These are phyloP conservation scores for Erythrophleum ivorense DNA, from an alignment of 331 rosid species.

Conservation along the genomic window DNA sequence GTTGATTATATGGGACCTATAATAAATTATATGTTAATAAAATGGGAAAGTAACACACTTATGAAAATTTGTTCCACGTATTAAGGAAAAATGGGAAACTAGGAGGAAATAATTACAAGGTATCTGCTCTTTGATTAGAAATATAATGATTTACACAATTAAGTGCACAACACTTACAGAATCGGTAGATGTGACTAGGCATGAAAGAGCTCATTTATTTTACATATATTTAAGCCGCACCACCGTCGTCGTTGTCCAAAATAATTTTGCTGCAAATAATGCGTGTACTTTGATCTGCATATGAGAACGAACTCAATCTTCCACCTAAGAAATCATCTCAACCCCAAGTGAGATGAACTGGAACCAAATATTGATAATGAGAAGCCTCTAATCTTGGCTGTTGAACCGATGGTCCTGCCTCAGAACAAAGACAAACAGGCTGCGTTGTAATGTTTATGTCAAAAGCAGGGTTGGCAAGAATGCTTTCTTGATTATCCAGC, in stretches of 20 bases:
- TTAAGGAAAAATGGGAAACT: neutral
- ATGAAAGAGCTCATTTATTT: constrained; percentile 34
- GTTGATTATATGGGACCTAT: neutral
- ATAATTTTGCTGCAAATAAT: constrained; percentile 36
- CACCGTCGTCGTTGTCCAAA: constrained; percentile 42
- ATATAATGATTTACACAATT: constrained; percentile 26
- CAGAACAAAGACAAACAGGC: constrained; percentile 35
- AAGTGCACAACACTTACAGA: constrained; percentile 36
- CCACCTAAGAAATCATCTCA: constrained; percentile 42
- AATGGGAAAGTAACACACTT: neutral
- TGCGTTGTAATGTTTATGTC: constrained; percentile 36
- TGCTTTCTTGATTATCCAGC: constrained; percentile 52
- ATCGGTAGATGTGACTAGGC: constrained; percentile 39
- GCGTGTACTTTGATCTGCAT: constrained; percentile 36
- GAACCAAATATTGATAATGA: constrained; percentile 40
- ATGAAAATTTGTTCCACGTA: constrained; percentile 29
- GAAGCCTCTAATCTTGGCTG: constrained; percentile 38
- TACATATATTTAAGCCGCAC: constrained; percentile 39
- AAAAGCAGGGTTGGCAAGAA: constrained; percentile 41
- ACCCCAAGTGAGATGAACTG: constrained; percentile 43
- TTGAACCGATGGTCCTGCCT: constrained; percentile 45
- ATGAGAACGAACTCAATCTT: constrained; percentile 36
- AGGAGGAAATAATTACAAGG: constrained; percentile 29
- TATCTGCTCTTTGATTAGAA: constrained; percentile 33
- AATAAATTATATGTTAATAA: neutral